Conservation (phyloP, 106 monocot species). For the Phalaenopsis aphrodite region DNA sequence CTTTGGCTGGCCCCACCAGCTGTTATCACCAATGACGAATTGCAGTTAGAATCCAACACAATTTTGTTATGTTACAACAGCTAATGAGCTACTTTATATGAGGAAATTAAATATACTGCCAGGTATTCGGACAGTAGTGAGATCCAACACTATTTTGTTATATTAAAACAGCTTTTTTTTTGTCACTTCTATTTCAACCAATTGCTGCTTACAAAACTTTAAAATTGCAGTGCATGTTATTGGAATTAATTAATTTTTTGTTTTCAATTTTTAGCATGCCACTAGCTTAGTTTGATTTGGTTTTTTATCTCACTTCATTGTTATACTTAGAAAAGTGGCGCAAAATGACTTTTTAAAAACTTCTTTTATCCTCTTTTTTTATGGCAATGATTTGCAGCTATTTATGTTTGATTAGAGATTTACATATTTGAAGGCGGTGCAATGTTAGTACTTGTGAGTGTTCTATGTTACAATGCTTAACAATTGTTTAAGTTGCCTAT, state of each 20-base stretch:
- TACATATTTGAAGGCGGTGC: background rate
- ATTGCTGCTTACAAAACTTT: background rate
- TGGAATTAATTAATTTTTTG: background rate
- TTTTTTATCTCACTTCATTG: background rate
- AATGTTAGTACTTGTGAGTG: background rate
- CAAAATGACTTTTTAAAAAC: background rate
- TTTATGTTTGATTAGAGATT: background rate
- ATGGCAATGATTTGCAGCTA: background rate
- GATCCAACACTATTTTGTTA: too few species aligned
- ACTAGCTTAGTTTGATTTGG: background rate
- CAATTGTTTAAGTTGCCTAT: background rate
- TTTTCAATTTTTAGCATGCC: background rate
- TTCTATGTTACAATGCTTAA: background rate
- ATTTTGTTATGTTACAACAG: background rate
- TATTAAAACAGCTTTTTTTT: background rate
- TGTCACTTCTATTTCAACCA: background rate
- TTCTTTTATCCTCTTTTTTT: background rate
- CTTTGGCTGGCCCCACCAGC: background rate
- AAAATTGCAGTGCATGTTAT: background rate
- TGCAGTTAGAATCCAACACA: background rate
- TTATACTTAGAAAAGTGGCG: background rate
- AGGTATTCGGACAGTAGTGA: background rate
- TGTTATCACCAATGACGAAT: background rate
- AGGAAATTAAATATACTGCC: background rate
- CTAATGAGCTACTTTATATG: background rate